Evolutionary conservation across 1,139 yeast species (phyloP), one percentile per base, ranked within the genome.

Genomic region (Ogataea hybrid): DNA sequence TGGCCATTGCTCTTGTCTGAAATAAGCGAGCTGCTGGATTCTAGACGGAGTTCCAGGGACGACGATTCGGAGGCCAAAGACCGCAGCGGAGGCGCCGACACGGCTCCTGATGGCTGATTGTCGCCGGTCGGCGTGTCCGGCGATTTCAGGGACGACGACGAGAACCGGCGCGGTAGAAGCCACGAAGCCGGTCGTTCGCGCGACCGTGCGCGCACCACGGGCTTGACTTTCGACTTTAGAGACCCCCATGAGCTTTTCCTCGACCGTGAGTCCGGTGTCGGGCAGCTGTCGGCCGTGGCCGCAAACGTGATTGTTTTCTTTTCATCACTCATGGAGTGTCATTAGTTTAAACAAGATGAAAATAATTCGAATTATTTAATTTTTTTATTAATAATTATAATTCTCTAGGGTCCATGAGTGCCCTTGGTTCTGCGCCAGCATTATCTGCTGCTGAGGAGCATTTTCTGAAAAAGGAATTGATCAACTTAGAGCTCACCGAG

Each of bases 401-500:
- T 5, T 7, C 7, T 11, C 11, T 10, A 12, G 18, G 32, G 21
- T 18, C 25, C 18, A 30, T 29, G 32, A 15, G 28, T 25, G 17
- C 22, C 25, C 22, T 25, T 11, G 18, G 11, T 15, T 12, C 8
- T 12, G 29, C 34, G 17, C 28, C 39, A 23, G 28, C 16, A n/a
- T 50, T 77, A 37, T 62, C 70, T n/a, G 75, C 84, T 3, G 69
- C 75, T 0, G 84, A 86, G 58, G 95, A 87, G 62, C 97, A 90
- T 56, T 86, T 85, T 60, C 71, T 90, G 43, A 90, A 90, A 64
- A 79, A 94, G 54, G 89, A 84, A 62, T 69, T 90, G 28, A 65
- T 90, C 25, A 76, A 79, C 49, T 68, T 74, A 12, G 76, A 85
- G 54, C 64, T 89, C 28, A 70, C 73, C 20, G 61, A 71, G 6